These are phyloP conservation scores for Fragaria ananassa DNA, from an alignment of 306 rosid genomes.

Conservation along the genomic window DNA sequence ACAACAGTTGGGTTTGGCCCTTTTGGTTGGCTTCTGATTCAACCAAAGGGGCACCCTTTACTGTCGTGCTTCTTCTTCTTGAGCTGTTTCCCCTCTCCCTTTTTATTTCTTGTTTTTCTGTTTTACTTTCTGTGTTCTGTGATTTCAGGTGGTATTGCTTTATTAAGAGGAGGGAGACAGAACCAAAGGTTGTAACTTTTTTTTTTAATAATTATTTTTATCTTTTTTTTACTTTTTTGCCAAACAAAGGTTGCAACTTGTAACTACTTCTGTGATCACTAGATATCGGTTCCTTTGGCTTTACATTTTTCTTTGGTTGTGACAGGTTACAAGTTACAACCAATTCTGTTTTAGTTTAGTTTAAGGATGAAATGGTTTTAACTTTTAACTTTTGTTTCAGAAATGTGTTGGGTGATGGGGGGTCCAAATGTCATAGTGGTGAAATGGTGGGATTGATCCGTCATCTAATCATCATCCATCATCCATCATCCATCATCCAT, in stretches of 20 bases:
- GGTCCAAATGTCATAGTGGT: neutral
- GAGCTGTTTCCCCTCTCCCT: neutral
- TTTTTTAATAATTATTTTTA: too few species aligned
- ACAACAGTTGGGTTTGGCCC: constrained; percentile 19
- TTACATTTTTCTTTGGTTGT: neutral
- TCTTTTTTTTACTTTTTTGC: neutral
- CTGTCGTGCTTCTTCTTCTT: neutral
- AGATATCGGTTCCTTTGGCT: neutral
- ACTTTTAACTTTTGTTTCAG: neutral
- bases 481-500: constrained; percentile 2
- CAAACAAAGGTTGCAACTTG: neutral
- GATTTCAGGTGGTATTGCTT: neutral
- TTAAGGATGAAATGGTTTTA: neutral
- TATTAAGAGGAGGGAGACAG: neutral
- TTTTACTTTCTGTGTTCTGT: neutral
- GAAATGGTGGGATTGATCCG: neutral
- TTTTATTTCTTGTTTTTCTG: neutral
- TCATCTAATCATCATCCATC: neutral
- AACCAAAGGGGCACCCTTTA: constrained; percentile 16
- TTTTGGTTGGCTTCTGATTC: constrained; percentile 27
- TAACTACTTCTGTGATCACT: neutral
- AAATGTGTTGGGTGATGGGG: neutral
- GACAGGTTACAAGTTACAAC: neutral
- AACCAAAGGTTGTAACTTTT: neutral
- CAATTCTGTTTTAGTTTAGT: neutral